Conservation (phyloP, 2,329 filamentous ascomycete species). For the Bipolaris sorokiniana region DNA sequence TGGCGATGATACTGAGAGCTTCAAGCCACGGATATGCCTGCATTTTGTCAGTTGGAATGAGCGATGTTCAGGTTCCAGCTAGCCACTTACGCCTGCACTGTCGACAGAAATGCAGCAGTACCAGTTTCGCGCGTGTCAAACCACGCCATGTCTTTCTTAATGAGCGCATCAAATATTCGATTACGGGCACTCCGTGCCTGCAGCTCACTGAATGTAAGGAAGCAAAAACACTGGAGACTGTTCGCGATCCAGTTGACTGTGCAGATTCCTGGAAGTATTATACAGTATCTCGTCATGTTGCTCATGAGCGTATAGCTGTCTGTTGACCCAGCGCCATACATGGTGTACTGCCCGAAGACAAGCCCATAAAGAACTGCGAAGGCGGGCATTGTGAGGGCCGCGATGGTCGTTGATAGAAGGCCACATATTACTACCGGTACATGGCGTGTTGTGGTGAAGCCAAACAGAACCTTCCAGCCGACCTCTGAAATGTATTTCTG, state of each 20-base stretch:
- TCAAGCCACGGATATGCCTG: conserved; percentile 83
- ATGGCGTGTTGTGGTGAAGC: conserved; percentile 72
- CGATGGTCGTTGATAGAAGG: conserved; percentile 61
- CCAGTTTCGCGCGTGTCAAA: conserved; percentile 78
- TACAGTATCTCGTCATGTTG: conserved; percentile 64
- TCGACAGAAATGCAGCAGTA: conserved; percentile 71
- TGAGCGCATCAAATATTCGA: conserved; percentile 69
- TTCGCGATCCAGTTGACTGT: conserved; percentile 70
- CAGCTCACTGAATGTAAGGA: conserved; percentile 80
- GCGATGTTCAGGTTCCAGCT: conserved; percentile 8
- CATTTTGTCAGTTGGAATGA: background rate
- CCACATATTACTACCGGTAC: conserved; percentile 61
- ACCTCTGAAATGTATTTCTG: conserved; percentile 25
- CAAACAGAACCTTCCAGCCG: conserved; percentile 68
- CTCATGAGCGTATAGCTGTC: conserved; percentile 59
- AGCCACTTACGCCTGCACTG: conserved; percentile 71
- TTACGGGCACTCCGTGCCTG: conserved; percentile 72
- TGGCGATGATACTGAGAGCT: conserved; percentile 78
- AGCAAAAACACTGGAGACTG: conserved; percentile 69
- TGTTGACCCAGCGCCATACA: conserved; percentile 65
- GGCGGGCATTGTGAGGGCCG: conserved; percentile 68
- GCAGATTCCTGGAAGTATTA: conserved; percentile 69
- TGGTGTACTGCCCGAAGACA: conserved; percentile 74
- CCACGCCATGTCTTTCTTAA: conserved; percentile 80
- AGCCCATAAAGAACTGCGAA: conserved; percentile 75